Base-by-base conservation (phyloP, 176 grass and related monocot species). In the Puccinellia tenuiflora region DNA sequence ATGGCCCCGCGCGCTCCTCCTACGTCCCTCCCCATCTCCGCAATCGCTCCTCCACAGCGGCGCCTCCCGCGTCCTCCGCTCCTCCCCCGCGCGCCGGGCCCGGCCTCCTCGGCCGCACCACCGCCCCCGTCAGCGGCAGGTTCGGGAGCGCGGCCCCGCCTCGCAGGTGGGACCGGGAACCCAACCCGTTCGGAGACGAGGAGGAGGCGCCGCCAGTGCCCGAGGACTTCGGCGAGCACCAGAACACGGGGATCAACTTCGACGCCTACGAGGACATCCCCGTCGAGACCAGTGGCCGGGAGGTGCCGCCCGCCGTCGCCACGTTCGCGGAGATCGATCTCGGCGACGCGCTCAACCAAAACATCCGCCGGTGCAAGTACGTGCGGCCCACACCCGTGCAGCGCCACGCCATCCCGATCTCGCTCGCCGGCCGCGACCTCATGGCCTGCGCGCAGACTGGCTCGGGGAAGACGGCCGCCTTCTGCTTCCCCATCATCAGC, bases 1-100 rank as follows among this genome's bases (percentile, higher is more conserved):
- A 87, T 51, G 83, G 83, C 54, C 83, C 78, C 43, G 22, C 82
- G 48, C 90, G 91, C 51, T 71, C 84, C 56, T 84, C 90, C 50
- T 93, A 98, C 88, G 96, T 98, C n/a, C 96, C 96, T 11, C 96
- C 96, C 1, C 96, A 98, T 80, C 92, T 95, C 57, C 96, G 96
- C 52, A 91, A 88, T 40, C 90, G 88, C 37, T 55, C 84, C 20
- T 24, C 86, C 79, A 1, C 47, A 5, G 6, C 85, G 0, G 16
- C 77, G 10, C 62, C 80, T 1, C 35, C 54, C 15, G 29, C 70
- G 5, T 43, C 79, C 28, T 62, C 81, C 11, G 76, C 72, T 7
- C 68, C 81, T 26, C 81, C 81, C 6, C 43, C 75, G 0, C 83
- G 71, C 55, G 55, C 79, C 63, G 37, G 68, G 2, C 42, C 78